Evolutionary conservation across 768 basidiomycete genomes (phyloP).

Genomic region (Macrolepiota fuliginosa): DNA sequence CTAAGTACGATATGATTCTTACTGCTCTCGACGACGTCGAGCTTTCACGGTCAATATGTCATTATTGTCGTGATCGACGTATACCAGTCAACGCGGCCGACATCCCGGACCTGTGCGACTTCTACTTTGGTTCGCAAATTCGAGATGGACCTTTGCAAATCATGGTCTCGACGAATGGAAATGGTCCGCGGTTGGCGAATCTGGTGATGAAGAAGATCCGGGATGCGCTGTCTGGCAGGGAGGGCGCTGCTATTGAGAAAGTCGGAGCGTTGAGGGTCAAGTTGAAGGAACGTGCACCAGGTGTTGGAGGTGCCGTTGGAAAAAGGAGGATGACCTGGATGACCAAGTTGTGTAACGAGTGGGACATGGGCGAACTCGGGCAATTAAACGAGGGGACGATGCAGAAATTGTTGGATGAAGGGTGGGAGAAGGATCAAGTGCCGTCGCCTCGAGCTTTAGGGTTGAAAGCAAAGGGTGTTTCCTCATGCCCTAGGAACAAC

Average conservation of each 20-base stretch:
- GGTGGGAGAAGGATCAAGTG: slow-evolving; percentile 73
- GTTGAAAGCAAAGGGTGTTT: not conserved
- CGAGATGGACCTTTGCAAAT: slow-evolving; percentile 90
- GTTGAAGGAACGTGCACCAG: slow-evolving; percentile 79
- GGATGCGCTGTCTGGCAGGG: slow-evolving; percentile 60
- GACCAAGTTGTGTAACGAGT: slow-evolving; percentile 79
- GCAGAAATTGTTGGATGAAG: slow-evolving; percentile 67
- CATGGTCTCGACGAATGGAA: slow-evolving; percentile 94
- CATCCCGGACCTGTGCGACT: slow-evolving; percentile 94
- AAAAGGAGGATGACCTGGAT: slow-evolving; percentile 91
- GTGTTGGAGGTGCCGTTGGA: slow-evolving; percentile 75
- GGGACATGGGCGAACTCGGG: slow-evolving; percentile 82
- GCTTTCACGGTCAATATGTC: slow-evolving; percentile 69
- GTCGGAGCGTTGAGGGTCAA: slow-evolving; percentile 73
- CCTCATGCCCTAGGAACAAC: not conserved
- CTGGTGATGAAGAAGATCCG: slow-evolving; percentile 73
- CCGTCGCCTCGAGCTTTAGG: slow-evolving; percentile 23
- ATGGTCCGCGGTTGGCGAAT: slow-evolving; percentile 87
- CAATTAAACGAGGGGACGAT: slow-evolving; percentile 65
- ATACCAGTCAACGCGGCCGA: slow-evolving; percentile 97
- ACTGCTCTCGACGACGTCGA: slow-evolving; percentile 87
- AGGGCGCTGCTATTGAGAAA: slow-evolving; percentile 75
- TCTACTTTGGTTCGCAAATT: slow-evolving; percentile 96
- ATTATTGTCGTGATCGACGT: slow-evolving; percentile 58
- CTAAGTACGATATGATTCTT: slow-evolving; percentile 73